These are phyloP conservation scores for Pseudogymnoascus sp. DNA, from an alignment of 2,329 filamentous ascomycete species.

Conservation along the genomic window DNA sequence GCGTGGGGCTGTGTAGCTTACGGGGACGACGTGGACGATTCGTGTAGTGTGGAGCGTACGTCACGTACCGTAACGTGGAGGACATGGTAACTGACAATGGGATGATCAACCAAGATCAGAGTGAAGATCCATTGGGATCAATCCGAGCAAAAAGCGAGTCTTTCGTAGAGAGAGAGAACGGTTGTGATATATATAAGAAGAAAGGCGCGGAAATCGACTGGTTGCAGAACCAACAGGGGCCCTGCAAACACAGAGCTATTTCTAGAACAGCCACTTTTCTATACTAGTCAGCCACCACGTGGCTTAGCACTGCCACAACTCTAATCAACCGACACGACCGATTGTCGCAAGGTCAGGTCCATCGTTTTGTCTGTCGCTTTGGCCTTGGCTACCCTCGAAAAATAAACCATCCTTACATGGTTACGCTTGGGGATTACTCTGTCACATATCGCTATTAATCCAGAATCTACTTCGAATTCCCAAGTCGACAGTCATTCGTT, in stretches of 20 bases:
- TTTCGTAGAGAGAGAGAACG: background rate
- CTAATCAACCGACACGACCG: background rate
- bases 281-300: slow-evolving; percentile 7
- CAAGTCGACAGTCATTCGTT: background rate
- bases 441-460: background rate
- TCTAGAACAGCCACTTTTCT: slow-evolving; percentile 4
- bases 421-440: background rate
- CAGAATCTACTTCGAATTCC: background rate
- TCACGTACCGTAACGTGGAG: background rate
- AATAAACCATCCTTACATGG: background rate
- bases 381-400: background rate
- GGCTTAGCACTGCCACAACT: slow-evolving; percentile 4
- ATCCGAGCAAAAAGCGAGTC: background rate
- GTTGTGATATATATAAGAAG: background rate
- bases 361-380: background rate
- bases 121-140: background rate
- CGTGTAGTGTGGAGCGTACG: slow-evolving; percentile 6
- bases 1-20: slow-evolving; percentile 3
- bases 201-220: background rate
- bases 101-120: too few relatives aligned
- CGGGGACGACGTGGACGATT: slow-evolving; percentile 4
- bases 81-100: background rate
- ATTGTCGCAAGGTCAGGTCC: background rate
- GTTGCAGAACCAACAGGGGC: background rate
- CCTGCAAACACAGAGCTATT: background rate